These are phyloP conservation scores for Trichoderma lentiforme DNA, from an alignment of 2,329 filamentous ascomycete species.

Conservation along the genomic window DNA sequence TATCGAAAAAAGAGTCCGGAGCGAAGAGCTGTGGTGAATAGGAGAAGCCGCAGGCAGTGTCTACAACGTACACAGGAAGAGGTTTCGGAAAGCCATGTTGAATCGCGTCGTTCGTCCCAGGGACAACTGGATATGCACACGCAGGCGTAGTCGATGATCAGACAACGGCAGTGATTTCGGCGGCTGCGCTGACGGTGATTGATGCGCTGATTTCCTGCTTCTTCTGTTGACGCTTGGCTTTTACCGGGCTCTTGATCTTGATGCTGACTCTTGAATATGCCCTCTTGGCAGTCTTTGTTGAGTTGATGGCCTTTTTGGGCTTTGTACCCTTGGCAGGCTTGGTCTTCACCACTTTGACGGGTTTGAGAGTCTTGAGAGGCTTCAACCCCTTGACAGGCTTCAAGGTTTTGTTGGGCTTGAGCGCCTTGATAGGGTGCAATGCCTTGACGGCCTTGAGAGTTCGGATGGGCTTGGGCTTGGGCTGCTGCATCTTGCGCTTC, in stretches of 20 bases:
- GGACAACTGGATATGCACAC: background rate
- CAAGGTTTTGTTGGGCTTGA: background rate
- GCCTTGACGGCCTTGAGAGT: constrained; percentile 12
- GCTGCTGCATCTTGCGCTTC: constrained; percentile 39
- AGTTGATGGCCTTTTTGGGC: background rate
- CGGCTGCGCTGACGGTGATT: constrained; percentile 1
- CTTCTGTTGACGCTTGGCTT: background rate
- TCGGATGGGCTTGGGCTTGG: constrained; percentile 23
- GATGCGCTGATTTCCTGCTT: background rate
- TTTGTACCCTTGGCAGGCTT: background rate
- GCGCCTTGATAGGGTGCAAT: background rate
- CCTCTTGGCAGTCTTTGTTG: background rate
- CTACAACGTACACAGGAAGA: background rate
- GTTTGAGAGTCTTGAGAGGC: background rate
- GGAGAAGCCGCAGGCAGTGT: background rate
- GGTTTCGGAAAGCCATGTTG: background rate
- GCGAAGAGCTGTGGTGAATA: background rate
- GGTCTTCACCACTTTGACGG: background rate
- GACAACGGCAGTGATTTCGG: background rate
- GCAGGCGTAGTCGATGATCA: background rate
- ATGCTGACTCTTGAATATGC: background rate
- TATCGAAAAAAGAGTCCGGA: background rate
- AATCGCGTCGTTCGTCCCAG: background rate
- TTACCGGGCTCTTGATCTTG: background rate
- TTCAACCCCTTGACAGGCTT: background rate